Percentiles rank a stretch among this genome's conserved stretches.
Conservation (phyloP, 257 asterid genomes). For the Ocimum tenuiflorum region DNA sequence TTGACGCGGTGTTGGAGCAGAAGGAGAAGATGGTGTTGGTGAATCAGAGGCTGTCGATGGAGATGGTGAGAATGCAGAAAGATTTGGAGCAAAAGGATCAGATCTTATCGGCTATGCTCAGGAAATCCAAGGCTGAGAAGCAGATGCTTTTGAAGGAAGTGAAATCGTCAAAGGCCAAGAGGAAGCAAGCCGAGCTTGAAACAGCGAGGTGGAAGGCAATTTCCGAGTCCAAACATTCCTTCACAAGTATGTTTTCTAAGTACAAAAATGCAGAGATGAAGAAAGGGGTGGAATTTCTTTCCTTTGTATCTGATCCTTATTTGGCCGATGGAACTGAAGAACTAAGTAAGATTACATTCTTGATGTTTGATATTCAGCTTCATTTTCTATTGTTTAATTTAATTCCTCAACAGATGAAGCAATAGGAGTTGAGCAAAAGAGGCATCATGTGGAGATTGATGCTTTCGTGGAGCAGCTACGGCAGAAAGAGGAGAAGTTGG, state of each 20-base stretch:
- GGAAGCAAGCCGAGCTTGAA: slow-evolving; percentile 53
- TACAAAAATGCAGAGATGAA: slow-evolving; percentile 33
- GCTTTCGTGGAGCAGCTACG: slow-evolving; percentile 86
- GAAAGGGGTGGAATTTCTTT: slow-evolving; percentile 31
- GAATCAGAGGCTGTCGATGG: slow-evolving; percentile 62
- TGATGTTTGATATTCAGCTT: too few species aligned
- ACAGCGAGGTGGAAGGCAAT: slow-evolving; percentile 35
- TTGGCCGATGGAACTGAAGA: slow-evolving; percentile 36
- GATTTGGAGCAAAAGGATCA: slow-evolving; percentile 83
- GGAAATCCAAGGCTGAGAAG: slow-evolving; percentile 71
- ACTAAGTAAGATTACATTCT: slow-evolving; percentile 37
- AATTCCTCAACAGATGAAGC: too few species aligned
- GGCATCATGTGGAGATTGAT: slow-evolving; percentile 58
- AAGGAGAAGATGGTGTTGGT: slow-evolving; percentile 59
- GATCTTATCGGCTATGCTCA: slow-evolving; percentile 73
- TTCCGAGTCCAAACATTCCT: slow-evolving; percentile 41
- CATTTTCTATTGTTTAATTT: too few species aligned
- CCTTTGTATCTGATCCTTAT: slow-evolving; percentile 32
- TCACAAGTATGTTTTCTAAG: slow-evolving; percentile 57
- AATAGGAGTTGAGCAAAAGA: slow-evolving; percentile 45
- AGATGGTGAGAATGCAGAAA: slow-evolving; percentile 52
- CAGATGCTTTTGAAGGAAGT: slow-evolving; percentile 67
- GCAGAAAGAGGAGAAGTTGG: slow-evolving; percentile 65
- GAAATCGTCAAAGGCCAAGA: slow-evolving; percentile 50
- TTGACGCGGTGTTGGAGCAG: slow-evolving; percentile 29